Base-by-base conservation (phyloP, 176 grass and related monocot genomes). In the Juncus inflexus region DNA sequence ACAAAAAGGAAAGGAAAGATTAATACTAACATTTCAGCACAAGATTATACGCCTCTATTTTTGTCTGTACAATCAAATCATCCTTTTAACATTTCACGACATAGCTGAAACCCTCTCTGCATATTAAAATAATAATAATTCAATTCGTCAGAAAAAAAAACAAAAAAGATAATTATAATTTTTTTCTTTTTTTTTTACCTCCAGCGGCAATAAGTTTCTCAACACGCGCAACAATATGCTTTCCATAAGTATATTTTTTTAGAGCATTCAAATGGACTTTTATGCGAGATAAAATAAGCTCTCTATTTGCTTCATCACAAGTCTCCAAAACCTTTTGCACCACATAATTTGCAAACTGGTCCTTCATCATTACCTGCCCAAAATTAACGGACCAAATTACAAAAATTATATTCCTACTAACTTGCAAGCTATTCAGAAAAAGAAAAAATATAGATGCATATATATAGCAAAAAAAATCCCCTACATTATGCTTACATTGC, bases 281-380 rank as follows among this genome's bases (percentile, higher is more conserved):
- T 63, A 97, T 86, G 37, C 94, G 94, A 0, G 88, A 92, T 63
- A 97, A 77, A 52, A 97, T 97, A 59, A 89, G 66, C 61, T 97
- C 94, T 64, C 94, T 84, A 51, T 92, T 91, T 52, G 81, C 84
- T 56, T 97, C 85, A 59, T 97, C 85, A 53, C 94, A 97, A 8
- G 86, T 97, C 74, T 97, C 94, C 7, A 97, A 63, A 69, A 97
- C 94, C 74, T 97, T 97, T 53, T 97, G 94, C 45, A 97, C 94
- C 12, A 97, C 94, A 73, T 97, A 97, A 56, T 97, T 97, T 10
- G 66, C 94, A 81, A 91, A 97, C 83, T 97, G 94, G 73, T 97
- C 94, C 82, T 97, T 97, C 94, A 97, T 97, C 94, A 97, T 97
- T 52, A 81, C 88, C 94, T 97, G 71, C 42, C 42, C 4, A 71